These are phyloP conservation scores for Solanum etuberosum DNA, from an alignment of 257 asterid species.

Conservation along the genomic window DNA sequence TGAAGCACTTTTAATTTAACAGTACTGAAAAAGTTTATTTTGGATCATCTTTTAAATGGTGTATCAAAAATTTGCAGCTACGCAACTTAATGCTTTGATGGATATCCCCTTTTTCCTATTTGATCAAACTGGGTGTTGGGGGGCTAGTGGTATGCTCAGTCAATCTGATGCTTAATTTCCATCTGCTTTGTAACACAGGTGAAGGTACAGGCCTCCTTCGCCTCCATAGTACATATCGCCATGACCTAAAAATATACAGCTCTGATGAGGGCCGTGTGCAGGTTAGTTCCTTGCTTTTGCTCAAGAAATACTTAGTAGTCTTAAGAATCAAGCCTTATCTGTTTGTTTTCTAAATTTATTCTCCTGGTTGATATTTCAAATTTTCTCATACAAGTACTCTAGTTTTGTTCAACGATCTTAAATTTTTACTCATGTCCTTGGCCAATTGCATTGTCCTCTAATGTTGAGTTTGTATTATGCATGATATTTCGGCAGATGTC, in stretches of 20 bases:
- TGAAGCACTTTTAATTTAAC: neutral
- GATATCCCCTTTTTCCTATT: neutral
- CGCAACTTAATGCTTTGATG: neutral
- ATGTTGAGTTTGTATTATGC: neutral
- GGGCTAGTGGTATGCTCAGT: neutral
- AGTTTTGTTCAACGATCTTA: neutral
- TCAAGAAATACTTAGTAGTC: neutral
- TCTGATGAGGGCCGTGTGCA: slow-evolving; percentile 99
- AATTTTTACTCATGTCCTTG: neutral
- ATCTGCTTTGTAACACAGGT: slow-evolving; percentile 37
- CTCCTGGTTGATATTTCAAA: neutral
- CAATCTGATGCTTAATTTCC: neutral
- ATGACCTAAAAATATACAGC: slow-evolving; percentile 90
- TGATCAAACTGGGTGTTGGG: neutral
- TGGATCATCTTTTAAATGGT: neutral
- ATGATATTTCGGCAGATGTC: slow-evolving; percentile 57
- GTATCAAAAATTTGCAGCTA: neutral
- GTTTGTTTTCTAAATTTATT: neutral
- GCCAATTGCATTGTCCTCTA: neutral
- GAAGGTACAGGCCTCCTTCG: slow-evolving; percentile 99
- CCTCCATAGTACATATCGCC: slow-evolving; percentile 97
- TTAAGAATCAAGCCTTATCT: neutral
- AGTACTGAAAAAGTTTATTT: neutral
- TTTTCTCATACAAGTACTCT: neutral
- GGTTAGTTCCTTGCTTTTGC: slow-evolving; percentile 24